These are phyloP conservation scores for Sugiyamaella mastotermitis DNA, from an alignment of 805 yeast species.

Conservation along the genomic window DNA sequence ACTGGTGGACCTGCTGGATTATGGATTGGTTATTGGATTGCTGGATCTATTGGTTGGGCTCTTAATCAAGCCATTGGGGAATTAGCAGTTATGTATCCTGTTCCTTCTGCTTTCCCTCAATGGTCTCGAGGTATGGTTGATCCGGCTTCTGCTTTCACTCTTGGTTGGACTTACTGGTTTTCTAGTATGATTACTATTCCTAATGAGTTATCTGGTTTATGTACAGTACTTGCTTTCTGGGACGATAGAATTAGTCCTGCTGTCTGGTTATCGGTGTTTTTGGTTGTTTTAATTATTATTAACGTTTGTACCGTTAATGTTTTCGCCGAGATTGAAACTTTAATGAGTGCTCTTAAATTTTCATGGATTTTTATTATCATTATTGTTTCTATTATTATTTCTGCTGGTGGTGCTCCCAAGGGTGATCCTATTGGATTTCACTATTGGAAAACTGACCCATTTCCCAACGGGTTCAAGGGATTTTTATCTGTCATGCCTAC, in stretches of 20 bases:
- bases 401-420: slow-evolving; percentile 7
- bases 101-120: slow-evolving; percentile 68
- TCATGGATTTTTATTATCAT: slow-evolving; percentile 7
- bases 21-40: slow-evolving; percentile 56
- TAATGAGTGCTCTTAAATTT: slow-evolving; percentile 6
- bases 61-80: slow-evolving; percentile 71
- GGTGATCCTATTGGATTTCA: slow-evolving; percentile 4
- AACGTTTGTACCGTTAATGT: slow-evolving; percentile 65
- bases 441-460: slow-evolving; percentile 38
- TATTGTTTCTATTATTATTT: slow-evolving; percentile 4
- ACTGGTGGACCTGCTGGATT: slow-evolving; percentile 66
- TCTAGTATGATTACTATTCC: slow-evolving; percentile 72
- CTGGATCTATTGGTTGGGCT: slow-evolving; percentile 63
- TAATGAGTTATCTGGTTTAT: slow-evolving; percentile 73
- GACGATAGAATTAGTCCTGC: slow-evolving; percentile 68
- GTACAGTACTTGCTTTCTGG: slow-evolving; percentile 76
- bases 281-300: slow-evolving; percentile 53
- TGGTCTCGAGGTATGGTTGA: slow-evolving; percentile 70
- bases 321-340: slow-evolving; percentile 68
- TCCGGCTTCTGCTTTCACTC: slow-evolving; percentile 63
- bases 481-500: slow-evolving; percentile 59
- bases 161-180: slow-evolving; percentile 76
- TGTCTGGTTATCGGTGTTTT: slow-evolving; percentile 60
- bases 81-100: slow-evolving; percentile 67
- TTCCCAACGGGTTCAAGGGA: slow-evolving; percentile 61